Evolutionary conservation across 2,329 filamentous ascomycete genomes (phyloP).

Genomic region (Penicillium fuscoglaucum): DNA sequence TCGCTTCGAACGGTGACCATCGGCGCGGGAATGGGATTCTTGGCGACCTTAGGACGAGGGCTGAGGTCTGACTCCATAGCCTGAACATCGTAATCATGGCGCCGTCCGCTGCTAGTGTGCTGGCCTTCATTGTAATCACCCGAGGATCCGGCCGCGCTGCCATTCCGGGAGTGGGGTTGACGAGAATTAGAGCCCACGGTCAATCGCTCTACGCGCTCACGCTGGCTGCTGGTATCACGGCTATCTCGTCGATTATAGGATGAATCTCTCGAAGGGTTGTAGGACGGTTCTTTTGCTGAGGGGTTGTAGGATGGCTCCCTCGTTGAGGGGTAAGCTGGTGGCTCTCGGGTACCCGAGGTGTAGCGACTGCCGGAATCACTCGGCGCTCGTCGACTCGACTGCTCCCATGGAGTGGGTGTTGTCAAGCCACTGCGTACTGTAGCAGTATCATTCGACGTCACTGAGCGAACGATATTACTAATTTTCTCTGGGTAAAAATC

Average conservation of each 20-base stretch:
- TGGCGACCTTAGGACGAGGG: constrained; percentile 65
- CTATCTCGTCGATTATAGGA: constrained; percentile 40
- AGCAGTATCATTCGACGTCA: constrained; percentile 65
- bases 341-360: constrained; percentile 14
- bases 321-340: constrained; percentile 5
- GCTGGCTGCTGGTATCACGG: constrained; percentile 43
- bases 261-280: constrained; percentile 9
- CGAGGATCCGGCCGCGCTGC: constrained; percentile 74
- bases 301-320: constrained; percentile 20
- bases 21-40: constrained; percentile 86
- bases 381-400: constrained; percentile 33
- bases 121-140: constrained; percentile 76
- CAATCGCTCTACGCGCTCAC: constrained; percentile 50
- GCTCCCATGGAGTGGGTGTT: constrained; percentile 64
- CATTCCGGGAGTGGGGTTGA: constrained; percentile 67
- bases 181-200: constrained; percentile 37
- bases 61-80: constrained; percentile 86
- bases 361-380: constrained; percentile 36
- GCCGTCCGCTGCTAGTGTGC: constrained; percentile 65
- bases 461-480: constrained; percentile 85
- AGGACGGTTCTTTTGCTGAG: constrained; percentile 28
- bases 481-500: constrained; percentile 71
- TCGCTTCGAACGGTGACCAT: constrained; percentile 94
- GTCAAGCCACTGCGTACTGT: constrained; percentile 51
- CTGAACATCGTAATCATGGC: constrained; percentile 93